These are phyloP conservation scores for Heliocybe sulcata DNA, from an alignment of 1,284 basidiomycete genomes.

Conservation along the genomic window DNA sequence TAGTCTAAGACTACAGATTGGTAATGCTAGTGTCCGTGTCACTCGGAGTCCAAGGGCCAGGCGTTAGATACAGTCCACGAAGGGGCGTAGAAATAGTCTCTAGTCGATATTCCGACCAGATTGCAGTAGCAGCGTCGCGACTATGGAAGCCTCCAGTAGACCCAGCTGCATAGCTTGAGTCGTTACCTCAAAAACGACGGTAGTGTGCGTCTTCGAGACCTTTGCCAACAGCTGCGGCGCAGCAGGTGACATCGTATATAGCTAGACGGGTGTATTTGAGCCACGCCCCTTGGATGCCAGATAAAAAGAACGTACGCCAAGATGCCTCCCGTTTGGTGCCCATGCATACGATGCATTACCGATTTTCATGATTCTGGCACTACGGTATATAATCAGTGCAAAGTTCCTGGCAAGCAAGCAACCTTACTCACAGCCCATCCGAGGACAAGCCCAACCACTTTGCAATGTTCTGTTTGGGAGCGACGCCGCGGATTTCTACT, in stretches of 20 bases:
- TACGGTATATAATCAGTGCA: neutral
- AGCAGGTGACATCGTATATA: slow-evolving; percentile 18
- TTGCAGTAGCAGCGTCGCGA: slow-evolving; percentile 26
- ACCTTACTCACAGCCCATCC: slow-evolving; percentile 38
- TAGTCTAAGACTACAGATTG: neutral
- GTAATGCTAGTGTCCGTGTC: neutral
- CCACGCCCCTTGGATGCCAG: neutral
- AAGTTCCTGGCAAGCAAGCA: slow-evolving; percentile 4
- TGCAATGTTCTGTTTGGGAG: slow-evolving; percentile 38
- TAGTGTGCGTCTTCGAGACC: slow-evolving; percentile 18
- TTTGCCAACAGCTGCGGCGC: slow-evolving; percentile 23
- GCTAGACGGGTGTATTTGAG: slow-evolving; percentile 11
- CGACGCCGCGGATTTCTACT: slow-evolving; percentile 44
- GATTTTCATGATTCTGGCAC: neutral
- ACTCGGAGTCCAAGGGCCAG: neutral
- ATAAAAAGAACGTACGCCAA: neutral
- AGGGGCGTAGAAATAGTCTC: neutral
- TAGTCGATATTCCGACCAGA: slow-evolving; percentile 28
- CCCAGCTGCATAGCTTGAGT: slow-evolving; percentile 22
- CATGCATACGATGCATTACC: slow-evolving; percentile 3
- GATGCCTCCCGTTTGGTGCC: neutral
- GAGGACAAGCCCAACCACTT: slow-evolving; percentile 48
- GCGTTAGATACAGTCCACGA: neutral
- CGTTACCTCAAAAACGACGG: slow-evolving; percentile 24
- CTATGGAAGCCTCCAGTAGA: slow-evolving; percentile 25